Conservation (phyloP, 495 filamentous ascomycete genomes). For the Penicillium coprophilum region DNA sequence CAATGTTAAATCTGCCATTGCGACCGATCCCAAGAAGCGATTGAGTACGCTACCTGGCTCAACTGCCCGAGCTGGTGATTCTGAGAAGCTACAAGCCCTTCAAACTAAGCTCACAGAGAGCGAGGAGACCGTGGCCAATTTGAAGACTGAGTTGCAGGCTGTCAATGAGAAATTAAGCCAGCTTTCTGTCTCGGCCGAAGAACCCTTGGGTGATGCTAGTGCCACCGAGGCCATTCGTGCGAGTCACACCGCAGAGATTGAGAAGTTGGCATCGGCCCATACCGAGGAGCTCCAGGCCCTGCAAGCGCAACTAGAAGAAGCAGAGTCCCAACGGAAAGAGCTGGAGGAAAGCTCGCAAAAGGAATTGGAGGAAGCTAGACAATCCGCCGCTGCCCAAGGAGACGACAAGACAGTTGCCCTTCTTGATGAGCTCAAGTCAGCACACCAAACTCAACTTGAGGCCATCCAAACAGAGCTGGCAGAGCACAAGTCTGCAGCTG, state of each 20-base stretch:
- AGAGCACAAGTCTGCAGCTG: constrained; percentile 37
- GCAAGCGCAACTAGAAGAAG: constrained; percentile 39
- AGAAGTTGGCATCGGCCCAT: constrained; percentile 38
- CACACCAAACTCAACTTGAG: constrained; percentile 42
- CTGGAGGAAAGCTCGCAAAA: constrained; percentile 42
- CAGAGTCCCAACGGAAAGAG: constrained; percentile 41
- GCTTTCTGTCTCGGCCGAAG: constrained; percentile 33
- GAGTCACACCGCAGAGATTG: constrained; percentile 42
- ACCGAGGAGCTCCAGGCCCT: constrained; percentile 39
- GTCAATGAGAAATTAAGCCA: constrained; percentile 43
- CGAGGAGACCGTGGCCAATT: constrained; percentile 39
- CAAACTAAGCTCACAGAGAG: constrained; percentile 46
- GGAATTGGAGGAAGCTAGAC: constrained; percentile 43
- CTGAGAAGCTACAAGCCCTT: constrained; percentile 42
- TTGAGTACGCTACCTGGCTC: constrained; percentile 33
- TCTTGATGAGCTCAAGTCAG: constrained; percentile 42
- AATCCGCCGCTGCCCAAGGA: constrained; percentile 36
- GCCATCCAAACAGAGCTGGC: constrained; percentile 38
- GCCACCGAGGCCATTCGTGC: constrained; percentile 33
- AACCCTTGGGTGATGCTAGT: constrained; percentile 23
- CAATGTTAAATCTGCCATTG: constrained; percentile 18
- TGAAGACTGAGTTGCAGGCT: constrained; percentile 41
- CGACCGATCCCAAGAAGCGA: constrained; percentile 35
- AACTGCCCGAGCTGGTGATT: constrained; percentile 31
- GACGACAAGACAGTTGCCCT: constrained; percentile 36